Conservation (phyloP, 2,329 filamentous ascomycete genomes). For the Diaporthe sp. region DNA sequence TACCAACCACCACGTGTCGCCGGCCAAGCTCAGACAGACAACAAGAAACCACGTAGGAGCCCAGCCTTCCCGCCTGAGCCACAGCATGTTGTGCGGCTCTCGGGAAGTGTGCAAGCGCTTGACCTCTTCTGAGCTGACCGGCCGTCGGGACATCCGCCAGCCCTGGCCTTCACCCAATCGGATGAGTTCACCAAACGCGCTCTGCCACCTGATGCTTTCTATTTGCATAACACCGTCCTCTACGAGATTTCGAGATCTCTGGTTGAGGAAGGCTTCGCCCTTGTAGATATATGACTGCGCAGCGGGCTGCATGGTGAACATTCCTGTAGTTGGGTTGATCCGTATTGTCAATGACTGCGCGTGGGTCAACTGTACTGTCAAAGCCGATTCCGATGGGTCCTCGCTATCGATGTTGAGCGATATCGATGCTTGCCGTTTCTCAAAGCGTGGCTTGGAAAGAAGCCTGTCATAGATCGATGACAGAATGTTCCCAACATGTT, state of each 20-base stretch:
- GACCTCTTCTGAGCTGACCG: slow-evolving; percentile 67
- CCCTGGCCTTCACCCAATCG: slow-evolving; percentile 73
- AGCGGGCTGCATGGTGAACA: slow-evolving; percentile 76
- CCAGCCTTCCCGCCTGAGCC: slow-evolving; percentile 83
- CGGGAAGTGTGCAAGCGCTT: slow-evolving; percentile 51
- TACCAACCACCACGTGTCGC: slow-evolving; percentile 85
- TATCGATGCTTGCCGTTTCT: slow-evolving; percentile 70
- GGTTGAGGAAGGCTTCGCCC: slow-evolving; percentile 76
- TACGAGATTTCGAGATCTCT: slow-evolving; percentile 65
- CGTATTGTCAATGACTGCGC: slow-evolving; percentile 72
- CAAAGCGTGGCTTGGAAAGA: slow-evolving; percentile 71
- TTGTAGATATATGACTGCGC: slow-evolving; percentile 67
- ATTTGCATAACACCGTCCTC: slow-evolving; percentile 71
- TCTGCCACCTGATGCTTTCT: slow-evolving; percentile 73
- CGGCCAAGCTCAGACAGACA: slow-evolving; percentile 77
- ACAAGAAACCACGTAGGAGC: slow-evolving; percentile 79
- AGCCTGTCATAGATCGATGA: slow-evolving; percentile 75
- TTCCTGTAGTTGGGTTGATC: slow-evolving; percentile 85
- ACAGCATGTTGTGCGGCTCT: slow-evolving; percentile 73
- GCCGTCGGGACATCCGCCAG: slow-evolving; percentile 70
- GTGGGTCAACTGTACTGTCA: slow-evolving; percentile 80
- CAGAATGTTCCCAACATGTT: slow-evolving; percentile 81
- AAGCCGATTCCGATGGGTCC: slow-evolving; percentile 76
- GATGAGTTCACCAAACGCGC: slow-evolving; percentile 73
- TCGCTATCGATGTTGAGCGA: slow-evolving; percentile 69